Evolutionary conservation across 164 flowering plant species (phyloP).

Genomic region (Amborella trichopoda): DNA sequence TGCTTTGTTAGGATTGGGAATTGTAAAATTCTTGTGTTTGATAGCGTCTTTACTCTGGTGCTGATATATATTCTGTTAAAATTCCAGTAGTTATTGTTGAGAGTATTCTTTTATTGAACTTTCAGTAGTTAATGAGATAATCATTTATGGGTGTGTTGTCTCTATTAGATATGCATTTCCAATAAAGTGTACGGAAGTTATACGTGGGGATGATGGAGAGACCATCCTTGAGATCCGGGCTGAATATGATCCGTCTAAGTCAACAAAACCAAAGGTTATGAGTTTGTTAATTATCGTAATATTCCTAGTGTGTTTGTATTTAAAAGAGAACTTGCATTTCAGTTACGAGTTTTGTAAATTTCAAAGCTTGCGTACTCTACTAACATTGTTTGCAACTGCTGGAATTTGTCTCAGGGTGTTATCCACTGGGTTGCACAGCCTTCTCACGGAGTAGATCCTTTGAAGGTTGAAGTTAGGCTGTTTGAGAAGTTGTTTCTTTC

Average conservation of each 20-base stretch:
- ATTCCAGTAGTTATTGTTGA: no score
- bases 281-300: not conserved
- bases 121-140: no score
- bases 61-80: no score
- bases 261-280: constrained; percentile 78
- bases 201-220: constrained; percentile 64
- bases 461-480: constrained; percentile 82
- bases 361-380: not conserved
- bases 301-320: no score
- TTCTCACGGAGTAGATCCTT: constrained; percentile 64
- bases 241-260: constrained; percentile 79
- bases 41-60: no score
- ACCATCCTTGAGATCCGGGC: constrained; percentile 70
- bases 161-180: constrained; percentile 83
- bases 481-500: constrained; percentile 77
- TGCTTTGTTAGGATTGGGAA: no score
- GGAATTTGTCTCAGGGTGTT: constrained; percentile 49
- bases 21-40: no score
- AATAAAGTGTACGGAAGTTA: constrained; percentile 79
- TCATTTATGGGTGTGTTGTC: no score
- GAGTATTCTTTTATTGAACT: no score
- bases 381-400: not conserved
- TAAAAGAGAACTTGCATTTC: no score
- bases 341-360: not conserved
- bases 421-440: constrained; percentile 96